Evolutionary conservation across 208 protist genomes (phyloP).

Genomic region (Acanthamoeba lenticulata): DNA sequence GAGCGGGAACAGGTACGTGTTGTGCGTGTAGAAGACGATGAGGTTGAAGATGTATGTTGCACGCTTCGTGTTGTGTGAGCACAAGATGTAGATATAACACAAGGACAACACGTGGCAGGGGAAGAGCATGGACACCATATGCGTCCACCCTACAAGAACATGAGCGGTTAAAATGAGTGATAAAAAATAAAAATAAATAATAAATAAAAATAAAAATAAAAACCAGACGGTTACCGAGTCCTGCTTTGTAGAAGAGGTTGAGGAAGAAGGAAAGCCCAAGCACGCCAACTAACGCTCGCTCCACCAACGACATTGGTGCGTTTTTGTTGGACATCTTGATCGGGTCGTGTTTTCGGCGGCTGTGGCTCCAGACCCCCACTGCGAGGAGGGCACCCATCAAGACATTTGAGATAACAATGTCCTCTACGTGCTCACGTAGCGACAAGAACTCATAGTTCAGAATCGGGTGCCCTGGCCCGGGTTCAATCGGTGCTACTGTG

Average conservation of each 20-base stretch:
- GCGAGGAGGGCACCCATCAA: neutral
- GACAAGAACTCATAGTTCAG: conserved; percentile 1
- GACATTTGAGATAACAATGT: neutral
- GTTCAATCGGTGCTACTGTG: neutral
- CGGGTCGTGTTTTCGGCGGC: neutral
- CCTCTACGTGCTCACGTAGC: neutral
- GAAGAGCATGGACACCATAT: neutral
- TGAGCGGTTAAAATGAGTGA: neutral
- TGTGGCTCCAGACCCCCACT: neutral
- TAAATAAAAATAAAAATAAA: neutral
- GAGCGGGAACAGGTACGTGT: neutral
- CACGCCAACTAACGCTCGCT: neutral
- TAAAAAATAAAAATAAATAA: neutral
- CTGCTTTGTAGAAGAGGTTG: conserved; percentile 25
- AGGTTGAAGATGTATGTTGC: conserved; percentile 14
- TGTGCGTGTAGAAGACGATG: conserved; percentile 20
- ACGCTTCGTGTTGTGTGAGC: neutral
- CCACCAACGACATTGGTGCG: neutral
- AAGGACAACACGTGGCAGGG: neutral
- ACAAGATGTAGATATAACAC: conserved; percentile 2
- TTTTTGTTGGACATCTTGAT: neutral
- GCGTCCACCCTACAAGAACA: neutral
- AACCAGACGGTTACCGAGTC: neutral
- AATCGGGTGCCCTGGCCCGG: neutral
- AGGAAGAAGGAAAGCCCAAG: neutral